Percentiles rank a stretch among this genome's conserved stretches.
These are phyloP conservation scores for Colletotrichum endophyticum DNA, from an alignment of 2,329 filamentous ascomycete species.

Conservation along the genomic window DNA sequence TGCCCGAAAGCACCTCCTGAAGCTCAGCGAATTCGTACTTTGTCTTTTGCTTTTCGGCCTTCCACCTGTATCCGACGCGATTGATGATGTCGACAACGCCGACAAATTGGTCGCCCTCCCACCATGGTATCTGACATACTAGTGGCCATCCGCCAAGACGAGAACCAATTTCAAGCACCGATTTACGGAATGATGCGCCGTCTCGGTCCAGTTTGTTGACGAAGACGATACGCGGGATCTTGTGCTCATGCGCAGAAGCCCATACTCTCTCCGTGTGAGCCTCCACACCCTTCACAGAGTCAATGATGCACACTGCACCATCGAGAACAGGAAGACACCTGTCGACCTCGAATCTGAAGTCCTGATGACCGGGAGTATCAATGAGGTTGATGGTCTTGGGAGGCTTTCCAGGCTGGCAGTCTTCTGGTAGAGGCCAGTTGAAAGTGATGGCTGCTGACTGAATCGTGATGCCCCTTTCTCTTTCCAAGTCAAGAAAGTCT, in stretches of 20 bases:
- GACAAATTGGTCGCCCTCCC: conserved; percentile 78
- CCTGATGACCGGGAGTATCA: conserved; percentile 94
- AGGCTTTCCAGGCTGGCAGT: conserved; percentile 40
- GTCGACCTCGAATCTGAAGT: conserved; percentile 96
- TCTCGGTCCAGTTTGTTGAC: conserved; percentile 83
- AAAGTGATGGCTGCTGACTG: conserved; percentile 97
- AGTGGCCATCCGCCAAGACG: conserved; percentile 85
- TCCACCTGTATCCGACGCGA: conserved; percentile 76
- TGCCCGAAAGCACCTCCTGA: conserved; percentile 41
- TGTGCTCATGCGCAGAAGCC: conserved; percentile 85
- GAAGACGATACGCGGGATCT: conserved; percentile 80
- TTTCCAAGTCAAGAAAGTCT: conserved; percentile 92
- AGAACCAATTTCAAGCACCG: conserved; percentile 83
- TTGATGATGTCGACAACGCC: conserved; percentile 87
- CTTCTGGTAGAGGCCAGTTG: conserved; percentile 75
- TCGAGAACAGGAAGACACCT: conserved; percentile 88
- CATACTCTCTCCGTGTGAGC: conserved; percentile 97
- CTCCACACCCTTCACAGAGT: conserved; percentile 92
- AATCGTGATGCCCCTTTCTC: conserved; percentile 93
- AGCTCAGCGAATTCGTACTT: conserved; percentile 28
- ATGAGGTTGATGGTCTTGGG: conserved; percentile 86
- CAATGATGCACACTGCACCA: conserved; percentile 90
- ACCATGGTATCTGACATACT: conserved; percentile 96
- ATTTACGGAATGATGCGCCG: conserved; percentile 80
- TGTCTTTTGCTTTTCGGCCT: conserved; percentile 41